Evolutionary conservation across 345 rosid species (phyloP), one percentile per base, ranked within the genome.

Genomic region (Raphanus sativus): DNA sequence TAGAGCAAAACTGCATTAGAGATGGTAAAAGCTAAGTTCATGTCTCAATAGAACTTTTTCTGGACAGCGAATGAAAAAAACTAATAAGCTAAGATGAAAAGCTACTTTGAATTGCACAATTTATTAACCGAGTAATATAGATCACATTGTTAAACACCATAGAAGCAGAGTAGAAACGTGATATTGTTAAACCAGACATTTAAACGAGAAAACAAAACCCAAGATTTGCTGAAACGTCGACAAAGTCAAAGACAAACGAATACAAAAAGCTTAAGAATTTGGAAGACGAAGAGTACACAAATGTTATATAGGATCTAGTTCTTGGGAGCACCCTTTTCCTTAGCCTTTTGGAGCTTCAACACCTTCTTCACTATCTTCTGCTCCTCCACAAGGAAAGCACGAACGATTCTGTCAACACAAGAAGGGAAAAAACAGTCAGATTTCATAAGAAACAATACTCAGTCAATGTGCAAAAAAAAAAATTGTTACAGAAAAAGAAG

Each of bases 341-440:
- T 88, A 0, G 90, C 77, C 87, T 86, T 88, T 81, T 88, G 92
- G 62, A 88, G 87, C 86, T 88, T 88, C 90, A 88, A 83, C 9
- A 88, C 89, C 83, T 88, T 88, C 81, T 90, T 88, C 84, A 90
- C 96, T 62, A 90, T 90, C 89, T 90, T 90, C 71, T 90, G 92
- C 84, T 90, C 94, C 81, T 90, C 94, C 6, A 89, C 91, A 83
- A 89, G 83, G 80, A 87, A 89, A 59, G 94, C 94, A 2, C 94
- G 87, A 15, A 89, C 86, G 71, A 89, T 89, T 85, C 94, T 89
- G 66, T 7, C 74, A 3, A 64, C 15, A 64, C 15, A 36, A 9
- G n/a, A n/a, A 15, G n/a, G 8, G 25, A 17, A 32, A 3, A 25
- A 10, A 5, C 2, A 25, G 25, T 73, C 25, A 8, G 29, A 48